Conservation (phyloP, 257 asterid species). For the Eustoma russellianum region DNA sequence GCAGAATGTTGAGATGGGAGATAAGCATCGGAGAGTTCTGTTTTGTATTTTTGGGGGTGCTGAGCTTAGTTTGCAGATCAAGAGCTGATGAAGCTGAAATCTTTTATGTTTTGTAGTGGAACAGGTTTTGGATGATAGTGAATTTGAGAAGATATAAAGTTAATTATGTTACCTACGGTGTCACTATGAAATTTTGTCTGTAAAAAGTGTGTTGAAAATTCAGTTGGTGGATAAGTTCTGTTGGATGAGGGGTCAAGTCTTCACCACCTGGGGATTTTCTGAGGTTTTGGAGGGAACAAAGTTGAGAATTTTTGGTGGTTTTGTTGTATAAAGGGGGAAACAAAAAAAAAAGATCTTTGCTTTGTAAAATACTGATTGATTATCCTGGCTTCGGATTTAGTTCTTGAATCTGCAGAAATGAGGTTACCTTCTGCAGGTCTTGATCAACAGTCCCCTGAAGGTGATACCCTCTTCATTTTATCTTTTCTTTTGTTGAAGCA, state of each 20-base stretch:
- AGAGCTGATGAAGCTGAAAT: slow-evolving; percentile 36
- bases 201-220: slow-evolving; percentile 5
- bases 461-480: slow-evolving; percentile 26
- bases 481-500: slow-evolving; percentile 1
- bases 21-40: slow-evolving; percentile 2
- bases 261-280: slow-evolving; percentile 20
- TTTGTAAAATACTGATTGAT: slow-evolving; percentile 11
- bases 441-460: slow-evolving; percentile 58
- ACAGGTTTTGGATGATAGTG: slow-evolving; percentile 33
- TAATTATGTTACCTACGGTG: slow-evolving; percentile 3
- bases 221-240: slow-evolving; percentile 21
- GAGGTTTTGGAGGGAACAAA: slow-evolving; percentile 17
- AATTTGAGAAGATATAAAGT: slow-evolving; percentile 7
- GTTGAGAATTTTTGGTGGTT: slow-evolving; percentile 20
- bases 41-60: slow-evolving; percentile 15
- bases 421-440: slow-evolving; percentile 34
- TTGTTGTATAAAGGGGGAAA: slow-evolving; percentile 20
- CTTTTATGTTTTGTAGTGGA: slow-evolving; percentile 21
- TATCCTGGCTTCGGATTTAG: slow-evolving; percentile 14
- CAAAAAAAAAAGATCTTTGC: slow-evolving; percentile 17
- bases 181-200: slow-evolving; percentile 12
- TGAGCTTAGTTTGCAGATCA: slow-evolving; percentile 11
- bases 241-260: slow-evolving; percentile 5
- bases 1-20: background rate
- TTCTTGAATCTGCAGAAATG: slow-evolving; percentile 40